phyloP scores from a whole-genome alignment of 345 rosid species.

The Viola odorata region DNA sequence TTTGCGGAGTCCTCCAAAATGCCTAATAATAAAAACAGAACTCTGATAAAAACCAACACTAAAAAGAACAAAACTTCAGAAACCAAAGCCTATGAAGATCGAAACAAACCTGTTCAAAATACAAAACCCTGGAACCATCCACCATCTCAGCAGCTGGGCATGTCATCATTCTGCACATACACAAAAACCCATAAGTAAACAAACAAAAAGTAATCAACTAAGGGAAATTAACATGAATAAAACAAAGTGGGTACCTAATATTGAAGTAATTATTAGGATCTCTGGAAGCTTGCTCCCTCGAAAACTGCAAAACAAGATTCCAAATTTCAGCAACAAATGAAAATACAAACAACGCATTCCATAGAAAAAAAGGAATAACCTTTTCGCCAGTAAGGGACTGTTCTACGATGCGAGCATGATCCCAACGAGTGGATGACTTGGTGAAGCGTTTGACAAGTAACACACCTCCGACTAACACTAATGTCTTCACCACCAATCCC shows the following conservation, averaged over 20 bases:
- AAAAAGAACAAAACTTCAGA: too few species aligned
- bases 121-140: slow-evolving; percentile 76
- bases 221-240: too few species aligned
- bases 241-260: too few species aligned
- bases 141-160: slow-evolving; percentile 92
- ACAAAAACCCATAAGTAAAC: too few species aligned
- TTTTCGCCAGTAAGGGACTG: slow-evolving; percentile 78
- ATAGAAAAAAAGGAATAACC: too few species aligned
- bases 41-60: too few species aligned
- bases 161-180: slow-evolving; percentile 51
- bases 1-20: slow-evolving; percentile 86
- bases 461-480: slow-evolving; percentile 73
- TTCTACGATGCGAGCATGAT: slow-evolving; percentile 69
- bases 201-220: too few species aligned
- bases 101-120: slow-evolving; percentile 61
- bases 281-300: too few species aligned
- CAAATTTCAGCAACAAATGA: neutral
- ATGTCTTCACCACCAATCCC: slow-evolving; percentile 60
- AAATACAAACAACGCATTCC: neutral
- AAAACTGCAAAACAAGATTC: slow-evolving; percentile 3
- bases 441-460: slow-evolving; percentile 77
- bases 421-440: slow-evolving; percentile 90
- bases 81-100: too few species aligned
- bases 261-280: too few species aligned
- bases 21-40: slow-evolving; percentile 34